Conservation (phyloP, 2,329 filamentous ascomycete genomes). For the Cryoendolithus antarcticus region DNA sequence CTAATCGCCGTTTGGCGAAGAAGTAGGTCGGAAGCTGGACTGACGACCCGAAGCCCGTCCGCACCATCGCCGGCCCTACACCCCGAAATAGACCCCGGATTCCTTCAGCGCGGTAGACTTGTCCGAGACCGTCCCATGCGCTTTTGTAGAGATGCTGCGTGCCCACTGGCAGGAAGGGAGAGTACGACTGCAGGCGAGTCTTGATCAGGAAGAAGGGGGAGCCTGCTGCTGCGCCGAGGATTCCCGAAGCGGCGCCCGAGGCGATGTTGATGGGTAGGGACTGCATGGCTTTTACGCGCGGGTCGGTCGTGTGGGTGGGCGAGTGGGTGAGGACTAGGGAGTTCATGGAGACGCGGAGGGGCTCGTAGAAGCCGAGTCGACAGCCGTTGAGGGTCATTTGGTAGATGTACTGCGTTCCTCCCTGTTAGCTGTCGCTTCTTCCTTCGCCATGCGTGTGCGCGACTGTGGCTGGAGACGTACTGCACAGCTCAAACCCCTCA, state of each 20-base stretch:
- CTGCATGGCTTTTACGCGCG: constrained; percentile 42
- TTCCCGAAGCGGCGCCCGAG: constrained; percentile 74
- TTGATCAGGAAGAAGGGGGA: constrained; percentile 98
- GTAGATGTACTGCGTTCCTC: constrained; percentile 60
- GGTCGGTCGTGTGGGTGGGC: constrained; percentile 45
- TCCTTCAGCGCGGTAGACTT: constrained; percentile 71
- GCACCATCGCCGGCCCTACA: constrained; percentile 84
- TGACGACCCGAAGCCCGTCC: constrained; percentile 89
- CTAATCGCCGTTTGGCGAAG: constrained; percentile 79
- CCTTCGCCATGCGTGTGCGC: not conserved
- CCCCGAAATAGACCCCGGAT: constrained; percentile 75
- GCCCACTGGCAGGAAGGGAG: constrained; percentile 81
- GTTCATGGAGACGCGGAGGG: constrained; percentile 56
- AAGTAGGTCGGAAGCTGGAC: constrained; percentile 98
- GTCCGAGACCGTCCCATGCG: constrained; percentile 70
- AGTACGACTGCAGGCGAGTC: constrained; percentile 87
- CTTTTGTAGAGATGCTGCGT: constrained; percentile 93
- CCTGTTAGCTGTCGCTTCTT: not conserved
- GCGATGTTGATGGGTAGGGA: constrained; percentile 87
- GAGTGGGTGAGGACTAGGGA: constrained; percentile 45
- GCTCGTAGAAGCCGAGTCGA: constrained; percentile 94
- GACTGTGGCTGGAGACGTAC: constrained; percentile 26
- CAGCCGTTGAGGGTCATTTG: constrained; percentile 95
- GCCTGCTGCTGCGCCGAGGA: constrained; percentile 83
- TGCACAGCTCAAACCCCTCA: constrained; percentile 80